phyloP scores from a whole-genome alignment of 2,329 filamentous ascomycete species.

The Verticillium nonalfalfae region DNA sequence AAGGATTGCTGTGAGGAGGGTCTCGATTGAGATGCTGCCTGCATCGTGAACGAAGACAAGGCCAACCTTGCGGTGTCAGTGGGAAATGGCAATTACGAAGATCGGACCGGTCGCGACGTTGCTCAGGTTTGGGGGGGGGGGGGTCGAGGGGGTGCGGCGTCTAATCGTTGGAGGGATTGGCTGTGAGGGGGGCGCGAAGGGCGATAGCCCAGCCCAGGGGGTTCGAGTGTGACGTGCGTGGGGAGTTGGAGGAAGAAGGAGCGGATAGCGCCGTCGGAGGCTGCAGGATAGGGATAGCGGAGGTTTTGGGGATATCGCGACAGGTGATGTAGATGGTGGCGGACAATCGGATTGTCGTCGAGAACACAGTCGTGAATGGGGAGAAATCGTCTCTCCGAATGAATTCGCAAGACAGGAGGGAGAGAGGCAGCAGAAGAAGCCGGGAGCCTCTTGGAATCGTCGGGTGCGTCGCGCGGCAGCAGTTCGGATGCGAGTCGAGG shows the following conservation, averaged over 20 bases:
- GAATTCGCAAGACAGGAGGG: background rate
- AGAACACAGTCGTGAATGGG: background rate
- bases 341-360: background rate
- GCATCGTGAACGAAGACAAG: background rate
- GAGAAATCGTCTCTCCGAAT: background rate
- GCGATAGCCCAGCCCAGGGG: background rate
- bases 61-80: background rate
- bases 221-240: background rate
- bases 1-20: constrained; percentile 50
- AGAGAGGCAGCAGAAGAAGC: background rate
- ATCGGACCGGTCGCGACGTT: background rate
- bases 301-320: background rate
- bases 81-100: background rate
- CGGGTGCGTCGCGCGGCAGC: background rate
- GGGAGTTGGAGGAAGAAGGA: background rate
- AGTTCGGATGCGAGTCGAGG: background rate
- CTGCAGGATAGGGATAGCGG: background rate
- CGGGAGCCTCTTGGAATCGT: background rate
- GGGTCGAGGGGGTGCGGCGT: background rate
- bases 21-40: constrained; percentile 21
- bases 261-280: background rate
- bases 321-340: background rate
- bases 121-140: too few relatives aligned
- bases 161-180: background rate
- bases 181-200: background rate